phyloP scores from a whole-genome alignment of 345 rosid genomes.

The Barbarea vulgaris region DNA sequence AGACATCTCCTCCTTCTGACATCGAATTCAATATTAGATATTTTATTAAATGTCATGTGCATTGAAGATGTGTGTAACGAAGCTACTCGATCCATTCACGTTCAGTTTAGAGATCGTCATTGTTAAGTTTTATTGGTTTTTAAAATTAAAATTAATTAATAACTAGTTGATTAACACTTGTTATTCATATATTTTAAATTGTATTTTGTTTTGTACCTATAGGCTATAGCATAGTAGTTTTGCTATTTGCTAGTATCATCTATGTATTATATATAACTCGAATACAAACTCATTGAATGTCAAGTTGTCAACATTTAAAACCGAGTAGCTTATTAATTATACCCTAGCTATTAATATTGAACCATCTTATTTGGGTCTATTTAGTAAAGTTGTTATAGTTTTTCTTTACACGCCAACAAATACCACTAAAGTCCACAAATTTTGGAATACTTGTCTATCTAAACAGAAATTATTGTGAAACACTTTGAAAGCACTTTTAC shows the following conservation, averaged over 20 bases:
- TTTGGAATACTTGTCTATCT: too few species aligned
- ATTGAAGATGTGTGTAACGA: slow-evolving; percentile 5
- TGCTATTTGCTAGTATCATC: background rate
- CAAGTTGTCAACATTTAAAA: background rate
- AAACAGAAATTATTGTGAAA: too few species aligned
- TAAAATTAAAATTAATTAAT: background rate
- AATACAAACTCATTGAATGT: background rate
- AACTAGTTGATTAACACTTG: background rate
- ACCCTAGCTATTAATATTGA: too few species aligned
- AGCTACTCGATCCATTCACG: background rate
- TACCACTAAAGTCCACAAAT: too few species aligned
- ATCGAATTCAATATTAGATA: slow-evolving; percentile 20
- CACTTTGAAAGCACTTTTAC: background rate
- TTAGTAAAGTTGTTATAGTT: too few species aligned
- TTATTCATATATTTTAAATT: background rate
- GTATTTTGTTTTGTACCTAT: too few species aligned
- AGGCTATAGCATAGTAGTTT: background rate
- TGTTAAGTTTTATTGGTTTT: background rate
- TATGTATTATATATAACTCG: background rate
- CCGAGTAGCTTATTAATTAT: background rate
- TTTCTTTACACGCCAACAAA: background rate
- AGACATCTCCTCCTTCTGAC: background rate
- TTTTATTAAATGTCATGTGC: slow-evolving; percentile 8
- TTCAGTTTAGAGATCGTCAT: background rate
- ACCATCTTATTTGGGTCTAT: background rate